Evolutionary conservation across 768 basidiomycete species (phyloP), one percentile per base, ranked within the genome.

Genomic region (Lactifluus rugatus): DNA sequence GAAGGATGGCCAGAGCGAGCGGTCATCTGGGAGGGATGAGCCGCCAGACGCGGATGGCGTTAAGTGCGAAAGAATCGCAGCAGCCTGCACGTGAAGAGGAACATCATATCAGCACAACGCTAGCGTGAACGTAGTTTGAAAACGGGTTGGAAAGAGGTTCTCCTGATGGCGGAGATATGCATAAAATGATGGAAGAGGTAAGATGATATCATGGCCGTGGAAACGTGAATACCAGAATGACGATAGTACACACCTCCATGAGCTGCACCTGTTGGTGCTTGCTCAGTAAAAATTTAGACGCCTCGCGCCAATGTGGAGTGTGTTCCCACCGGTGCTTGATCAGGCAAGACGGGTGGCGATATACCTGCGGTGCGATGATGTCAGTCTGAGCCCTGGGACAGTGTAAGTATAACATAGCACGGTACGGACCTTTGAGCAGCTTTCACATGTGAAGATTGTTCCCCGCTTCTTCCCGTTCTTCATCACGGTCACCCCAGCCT

Each of bases 301-400:
- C 88, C 69, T 93, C 90, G 45, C 88, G 85, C 95, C 95, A 98
- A 66, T 96, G 93, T 19, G 90, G 89, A 34, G 89, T 91, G 68
- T 95, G 92, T 67, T 97, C 94, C 95, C 95, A 98, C 34, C 95
- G 87, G 68, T 98, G 95, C 71, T 97, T 97, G 71, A 94, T 89
- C 48, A 98, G 76, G 71, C 94, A 97, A 13, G 89, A 91, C 2
- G 93, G 93, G 71, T 98, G 94, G 52, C 87, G 83, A 70, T 90
- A 92, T 39, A 89, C 83, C 87, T 89, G 28, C 26, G 16, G 46
- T 19, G 37, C 31, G 13, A 67, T 16, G 48, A 36, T 44, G 52
- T 60, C 44, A 56, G 28, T n/a, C 45, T 42, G 31, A 44, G 10
- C 13, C 21, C 39, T 37, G 36, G 31, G 13, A 11, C 25, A 28